A percentile compares a stretch with the other conserved stretches of the same genome.
These are phyloP conservation scores for Collariella sp. DNA, from an alignment of 495 filamentous ascomycete genomes.

Conservation along the genomic window DNA sequence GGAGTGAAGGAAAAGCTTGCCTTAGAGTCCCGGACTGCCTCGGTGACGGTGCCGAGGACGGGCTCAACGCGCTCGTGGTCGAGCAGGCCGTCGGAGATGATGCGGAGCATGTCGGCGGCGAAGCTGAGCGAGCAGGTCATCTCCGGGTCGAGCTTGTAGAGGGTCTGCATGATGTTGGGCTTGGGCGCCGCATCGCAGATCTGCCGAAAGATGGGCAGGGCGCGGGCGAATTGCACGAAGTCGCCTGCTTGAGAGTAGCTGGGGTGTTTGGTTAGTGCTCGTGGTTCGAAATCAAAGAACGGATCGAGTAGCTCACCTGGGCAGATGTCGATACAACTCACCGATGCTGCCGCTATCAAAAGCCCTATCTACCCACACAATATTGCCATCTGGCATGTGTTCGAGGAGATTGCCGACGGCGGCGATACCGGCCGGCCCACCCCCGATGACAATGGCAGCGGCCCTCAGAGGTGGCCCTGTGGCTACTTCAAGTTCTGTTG, in stretches of 20 bases:
- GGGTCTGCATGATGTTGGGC: constrained; percentile 7
- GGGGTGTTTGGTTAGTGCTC: neutral
- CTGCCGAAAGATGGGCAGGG: constrained; percentile 4
- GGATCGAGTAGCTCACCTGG: constrained; percentile 7
- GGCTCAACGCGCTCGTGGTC: constrained; percentile 9
- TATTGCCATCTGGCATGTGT: constrained; percentile 3
- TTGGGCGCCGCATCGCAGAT: constrained; percentile 7
- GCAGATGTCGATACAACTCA: constrained; percentile 11
- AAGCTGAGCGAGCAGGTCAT: constrained; percentile 15
- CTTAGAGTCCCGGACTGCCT: neutral
- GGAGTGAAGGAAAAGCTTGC: neutral
- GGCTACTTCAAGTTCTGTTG: neutral
- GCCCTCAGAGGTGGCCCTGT: neutral
- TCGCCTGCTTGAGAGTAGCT: constrained; percentile 19
- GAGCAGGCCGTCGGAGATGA: constrained; percentile 46
- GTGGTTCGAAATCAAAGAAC: neutral
- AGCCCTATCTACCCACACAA: constrained; percentile 18
- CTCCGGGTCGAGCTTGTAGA: constrained; percentile 2
- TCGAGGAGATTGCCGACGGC: constrained; percentile 21
- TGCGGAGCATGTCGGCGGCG: constrained; percentile 37
- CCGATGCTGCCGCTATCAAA: constrained; percentile 17
- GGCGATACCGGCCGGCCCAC: constrained; percentile 22
- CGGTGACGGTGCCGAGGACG: neutral
- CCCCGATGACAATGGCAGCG: constrained; percentile 20
- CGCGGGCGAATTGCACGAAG: constrained; percentile 13